Percentiles rank a stretch among this genome's conserved stretches.
Evolutionary conservation across 345 rosid genomes (phyloP).

Genomic region (Gossypium sturtianum): DNA sequence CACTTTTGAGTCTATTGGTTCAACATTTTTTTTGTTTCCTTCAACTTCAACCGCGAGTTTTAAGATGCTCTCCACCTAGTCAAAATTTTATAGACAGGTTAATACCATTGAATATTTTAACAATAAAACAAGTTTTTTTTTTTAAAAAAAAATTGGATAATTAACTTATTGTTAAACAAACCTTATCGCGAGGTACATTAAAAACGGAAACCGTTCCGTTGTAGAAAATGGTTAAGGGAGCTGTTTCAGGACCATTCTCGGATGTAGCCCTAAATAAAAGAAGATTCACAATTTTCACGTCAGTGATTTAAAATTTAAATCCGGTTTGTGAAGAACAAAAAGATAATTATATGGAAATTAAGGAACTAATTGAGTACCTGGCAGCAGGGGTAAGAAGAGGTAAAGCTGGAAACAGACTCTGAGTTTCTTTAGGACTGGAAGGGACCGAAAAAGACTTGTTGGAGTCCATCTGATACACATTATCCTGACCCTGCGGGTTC

Average conservation of each 20-base stretch:
- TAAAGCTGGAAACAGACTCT: constrained; percentile 23
- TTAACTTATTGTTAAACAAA: background rate
- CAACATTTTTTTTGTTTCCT: constrained; percentile 23
- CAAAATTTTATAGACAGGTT: background rate
- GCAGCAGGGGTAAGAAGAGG: constrained; percentile 33
- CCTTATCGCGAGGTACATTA: constrained; percentile 59
- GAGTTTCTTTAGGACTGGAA: constrained; percentile 42
- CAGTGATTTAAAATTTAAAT: background rate
- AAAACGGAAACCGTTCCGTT: constrained; percentile 69
- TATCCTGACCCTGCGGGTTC: background rate
- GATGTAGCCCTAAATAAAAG: constrained; percentile 17
- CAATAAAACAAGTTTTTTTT: background rate
- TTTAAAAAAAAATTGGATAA: background rate
- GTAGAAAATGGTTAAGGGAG: constrained; percentile 91
- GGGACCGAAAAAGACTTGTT: constrained; percentile 35
- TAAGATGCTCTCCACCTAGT: constrained; percentile 51
- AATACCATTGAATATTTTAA: background rate
- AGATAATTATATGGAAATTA: background rate
- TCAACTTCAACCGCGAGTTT: constrained; percentile 50
- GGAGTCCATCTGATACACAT: constrained; percentile 5
- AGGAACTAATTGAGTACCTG: constrained; percentile 27
- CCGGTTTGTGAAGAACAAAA: background rate
- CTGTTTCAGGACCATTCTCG: constrained; percentile 30
- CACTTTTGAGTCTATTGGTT: constrained; percentile 19
- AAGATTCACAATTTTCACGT: background rate